A percentile compares a stretch with the other conserved stretches of the same genome.
These are phyloP conservation scores for Kuraishia cidri DNA, from an alignment of 805 yeast genomes.

Conservation along the genomic window DNA sequence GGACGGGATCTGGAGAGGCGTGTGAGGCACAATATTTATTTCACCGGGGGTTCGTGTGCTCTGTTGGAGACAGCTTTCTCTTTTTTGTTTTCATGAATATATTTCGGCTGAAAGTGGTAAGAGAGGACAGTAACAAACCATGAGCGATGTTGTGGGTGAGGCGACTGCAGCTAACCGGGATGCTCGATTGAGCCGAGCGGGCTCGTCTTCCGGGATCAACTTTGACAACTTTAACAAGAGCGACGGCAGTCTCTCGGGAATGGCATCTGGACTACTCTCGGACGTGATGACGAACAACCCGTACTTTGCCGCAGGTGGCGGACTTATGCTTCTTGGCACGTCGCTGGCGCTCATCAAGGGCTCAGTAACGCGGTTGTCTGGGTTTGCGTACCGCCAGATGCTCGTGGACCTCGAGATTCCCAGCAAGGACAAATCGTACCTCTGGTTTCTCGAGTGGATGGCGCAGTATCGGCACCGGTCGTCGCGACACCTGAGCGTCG, in stretches of 20 bases:
- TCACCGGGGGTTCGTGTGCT: too few species aligned
- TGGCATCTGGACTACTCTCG: slow-evolving; percentile 29
- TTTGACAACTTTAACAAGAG: slow-evolving; percentile 10
- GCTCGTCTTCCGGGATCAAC: too few species aligned
- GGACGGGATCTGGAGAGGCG: too few species aligned
- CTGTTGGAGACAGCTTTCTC: too few species aligned
- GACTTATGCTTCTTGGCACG: slow-evolving; percentile 92
- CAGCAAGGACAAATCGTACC: slow-evolving; percentile 84
- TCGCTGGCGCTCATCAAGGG: slow-evolving; percentile 70
- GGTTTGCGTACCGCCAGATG: slow-evolving; percentile 70
- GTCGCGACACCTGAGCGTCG: slow-evolving; percentile 83
- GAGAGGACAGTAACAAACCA: too few species aligned
- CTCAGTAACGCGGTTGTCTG: slow-evolving; percentile 53
- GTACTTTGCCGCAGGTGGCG: slow-evolving; percentile 98
- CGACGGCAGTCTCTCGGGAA: slow-evolving; percentile 27
- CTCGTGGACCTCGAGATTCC: slow-evolving; percentile 91
- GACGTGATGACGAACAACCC: slow-evolving; percentile 68
- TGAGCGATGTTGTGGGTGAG: too few species aligned
- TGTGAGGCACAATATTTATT: too few species aligned
- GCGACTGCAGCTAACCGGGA: too few species aligned
- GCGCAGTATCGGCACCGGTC: slow-evolving; percentile 64
- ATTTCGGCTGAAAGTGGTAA: too few species aligned
- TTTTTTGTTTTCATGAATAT: too few species aligned
- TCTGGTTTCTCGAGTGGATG: slow-evolving; percentile 98
- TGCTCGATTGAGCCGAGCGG: too few species aligned